Evolutionary conservation across 73 alveolate genomes (phyloP), one percentile per base, ranked within the genome.

Genomic region (Paramecium sonneborni): DNA sequence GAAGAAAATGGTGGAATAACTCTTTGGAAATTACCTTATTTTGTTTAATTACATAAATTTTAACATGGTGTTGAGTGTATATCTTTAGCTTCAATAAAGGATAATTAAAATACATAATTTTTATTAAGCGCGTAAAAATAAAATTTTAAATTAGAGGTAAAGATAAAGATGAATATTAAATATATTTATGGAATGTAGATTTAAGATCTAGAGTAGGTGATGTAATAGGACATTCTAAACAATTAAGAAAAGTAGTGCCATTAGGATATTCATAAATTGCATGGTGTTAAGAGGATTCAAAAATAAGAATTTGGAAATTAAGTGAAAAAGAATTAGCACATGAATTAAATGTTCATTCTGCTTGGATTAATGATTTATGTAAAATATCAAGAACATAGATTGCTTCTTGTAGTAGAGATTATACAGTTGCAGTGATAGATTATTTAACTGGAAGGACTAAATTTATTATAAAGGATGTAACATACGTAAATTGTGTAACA

Each of bases 341-440:
- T 79, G 69, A 79, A 46, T n/a, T 79, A 6, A 79, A 79, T 79
- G 72, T 41, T 26, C 90, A 79, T 46, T 79, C 90, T 8, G 90
- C 90, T 7, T 79, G 90, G 90, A 79, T 79, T 4, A 79, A 79
- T 43, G 90, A 79, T 46, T 24, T 79, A 24, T 79, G 90, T 46
- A 79, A 44, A 34, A 44, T 79, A 23, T 79, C 90, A 24, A 39
- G 55, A 46, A 79, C 30, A 18, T 44, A 23, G 18, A 79, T 79
- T 30, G 90, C 90, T 11, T 79, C 90, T 41, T 79, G 90, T 44
- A 79, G 90, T 34, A 79, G 90, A 79, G 90, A 79, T 79, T 79
- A 30, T 41, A 79, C 90, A n/a, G 90, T 79, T 3, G 90, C 90
- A 4, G 90, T 79, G 1, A 39, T 79, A 23, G 90, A 79, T 44